A percentile compares a stretch with the other conserved stretches of the same genome.
Conservation (phyloP, 768 basidiomycete species). For the Cystofilobasidium ferigula region DNA sequence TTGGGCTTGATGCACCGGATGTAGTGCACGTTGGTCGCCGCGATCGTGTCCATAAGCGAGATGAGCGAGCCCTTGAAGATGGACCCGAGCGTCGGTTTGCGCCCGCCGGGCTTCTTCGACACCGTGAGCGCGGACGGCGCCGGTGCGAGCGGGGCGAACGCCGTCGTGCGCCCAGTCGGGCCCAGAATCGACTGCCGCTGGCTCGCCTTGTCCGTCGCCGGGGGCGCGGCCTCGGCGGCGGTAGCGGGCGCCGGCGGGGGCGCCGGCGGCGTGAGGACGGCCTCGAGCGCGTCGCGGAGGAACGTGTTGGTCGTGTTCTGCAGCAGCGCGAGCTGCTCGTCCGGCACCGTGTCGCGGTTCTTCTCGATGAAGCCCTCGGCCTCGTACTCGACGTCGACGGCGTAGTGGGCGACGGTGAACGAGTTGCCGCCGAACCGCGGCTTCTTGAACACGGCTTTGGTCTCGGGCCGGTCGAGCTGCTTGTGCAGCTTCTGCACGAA, state of each 20-base stretch:
- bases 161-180: conserved; percentile 1
- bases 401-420: conserved; percentile 97
- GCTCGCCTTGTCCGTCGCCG: neutral
- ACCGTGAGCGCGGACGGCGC: conserved; percentile 8
- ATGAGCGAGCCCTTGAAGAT: conserved; percentile 95
- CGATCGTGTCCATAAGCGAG: conserved; percentile 91
- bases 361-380: conserved; percentile 98
- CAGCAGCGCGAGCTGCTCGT: conserved; percentile 86
- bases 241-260: conserved; percentile 1
- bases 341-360: conserved; percentile 96
- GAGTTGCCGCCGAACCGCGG: conserved; percentile 95
- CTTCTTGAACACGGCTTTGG: conserved; percentile 88
- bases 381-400: conserved; percentile 95
- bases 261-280: conserved; percentile 54
- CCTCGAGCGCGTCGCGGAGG: conserved; percentile 85
- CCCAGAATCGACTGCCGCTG: conserved; percentile 21
- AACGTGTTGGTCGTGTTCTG: conserved; percentile 80
- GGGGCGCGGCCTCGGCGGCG: neutral
- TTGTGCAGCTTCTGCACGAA: conserved; percentile 84
- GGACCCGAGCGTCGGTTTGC: conserved; percentile 89
- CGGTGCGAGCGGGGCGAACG: conserved; percentile 3
- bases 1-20: conserved; percentile 99
- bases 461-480: conserved; percentile 73
- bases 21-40: conserved; percentile 95
- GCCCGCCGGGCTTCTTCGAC: conserved; percentile 20